These are phyloP conservation scores for Raphanus raphanistrum DNA, from an alignment of 345 rosid species.

Conservation along the genomic window DNA sequence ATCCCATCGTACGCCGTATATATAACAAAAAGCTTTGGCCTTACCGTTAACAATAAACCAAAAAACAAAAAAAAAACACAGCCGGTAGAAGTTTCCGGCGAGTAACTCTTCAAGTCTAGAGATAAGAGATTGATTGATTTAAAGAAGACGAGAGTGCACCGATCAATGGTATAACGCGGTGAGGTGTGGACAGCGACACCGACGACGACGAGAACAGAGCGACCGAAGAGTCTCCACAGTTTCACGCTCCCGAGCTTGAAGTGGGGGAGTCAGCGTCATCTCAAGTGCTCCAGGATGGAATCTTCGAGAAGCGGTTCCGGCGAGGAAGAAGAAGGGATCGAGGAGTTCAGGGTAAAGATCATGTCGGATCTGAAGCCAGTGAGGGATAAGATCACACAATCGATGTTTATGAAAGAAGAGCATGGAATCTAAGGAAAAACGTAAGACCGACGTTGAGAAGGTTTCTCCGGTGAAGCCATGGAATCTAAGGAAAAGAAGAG, in stretches of 20 bases:
- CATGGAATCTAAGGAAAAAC: conserved; percentile 15
- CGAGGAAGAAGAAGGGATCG: conserved; percentile 69
- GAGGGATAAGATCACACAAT: conserved; percentile 50
- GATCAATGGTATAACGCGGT: conserved; percentile 48
- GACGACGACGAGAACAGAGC: conserved; percentile 50
- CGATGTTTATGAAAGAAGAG: conserved; percentile 37
- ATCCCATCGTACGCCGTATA: neutral
- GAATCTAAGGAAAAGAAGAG: conserved; percentile 81
- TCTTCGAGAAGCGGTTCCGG: conserved; percentile 13
- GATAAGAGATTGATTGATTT: neutral
- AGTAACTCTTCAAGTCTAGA: neutral
- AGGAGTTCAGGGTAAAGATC: conserved; percentile 61
- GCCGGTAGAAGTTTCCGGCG: conserved; percentile 16
- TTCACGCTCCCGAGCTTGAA: conserved; percentile 57
- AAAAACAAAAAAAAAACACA: neutral
- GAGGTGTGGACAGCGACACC: conserved; percentile 21
- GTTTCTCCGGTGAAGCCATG: conserved; percentile 54
- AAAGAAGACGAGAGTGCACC: conserved; percentile 17
- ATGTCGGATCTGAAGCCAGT: conserved; percentile 55
- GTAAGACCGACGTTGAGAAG: conserved; percentile 30
- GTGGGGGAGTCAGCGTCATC: conserved; percentile 60
- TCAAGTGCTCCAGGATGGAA: conserved; percentile 55
- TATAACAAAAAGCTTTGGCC: conserved; percentile 37
- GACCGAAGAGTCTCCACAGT: conserved; percentile 67
- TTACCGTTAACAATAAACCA: conserved; percentile 32